Percentiles rank a stretch among this genome's conserved stretches.
Conservation (phyloP, 352 stramenopile species). For the Elongisporangium anandrum region DNA sequence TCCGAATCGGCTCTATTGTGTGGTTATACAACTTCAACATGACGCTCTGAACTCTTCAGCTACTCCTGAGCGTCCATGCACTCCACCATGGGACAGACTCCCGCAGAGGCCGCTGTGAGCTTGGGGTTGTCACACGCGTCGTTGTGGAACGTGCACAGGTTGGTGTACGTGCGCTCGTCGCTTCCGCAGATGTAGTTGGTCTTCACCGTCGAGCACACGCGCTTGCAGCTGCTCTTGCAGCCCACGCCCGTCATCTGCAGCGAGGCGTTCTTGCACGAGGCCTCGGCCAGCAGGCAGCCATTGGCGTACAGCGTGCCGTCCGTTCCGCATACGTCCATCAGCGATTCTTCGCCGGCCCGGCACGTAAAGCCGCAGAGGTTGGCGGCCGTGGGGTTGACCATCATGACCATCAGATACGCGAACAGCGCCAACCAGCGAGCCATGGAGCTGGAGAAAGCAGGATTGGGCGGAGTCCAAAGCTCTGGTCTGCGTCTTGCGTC, state of each 20-base stretch:
- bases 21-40: background rate
- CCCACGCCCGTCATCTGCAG: background rate
- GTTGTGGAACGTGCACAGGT: slow-evolving; percentile 24
- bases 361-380: background rate
- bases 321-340: slow-evolving; percentile 11
- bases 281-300: slow-evolving; percentile 2
- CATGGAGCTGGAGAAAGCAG: background rate
- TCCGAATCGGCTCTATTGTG: background rate
- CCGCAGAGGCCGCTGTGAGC: background rate
- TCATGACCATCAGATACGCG: background rate
- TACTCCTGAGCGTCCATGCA: background rate
- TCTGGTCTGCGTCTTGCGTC: background rate
- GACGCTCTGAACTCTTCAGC: no score
- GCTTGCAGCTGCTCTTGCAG: background rate
- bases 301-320: slow-evolving; percentile 11
- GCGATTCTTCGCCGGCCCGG: background rate
- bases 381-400: background rate
- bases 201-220: background rate
- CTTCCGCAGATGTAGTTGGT: slow-evolving; percentile 28
- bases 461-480: background rate
- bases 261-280: background rate
- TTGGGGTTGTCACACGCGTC: background rate
- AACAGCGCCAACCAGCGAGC: background rate
- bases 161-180: slow-evolving; percentile 39
- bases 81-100: background rate